Percentiles rank a stretch among this genome's conserved stretches.
Evolutionary conservation across 2,329 filamentous ascomycete genomes (phyloP).

Genomic region (Nannizziopsis barbatae): DNA sequence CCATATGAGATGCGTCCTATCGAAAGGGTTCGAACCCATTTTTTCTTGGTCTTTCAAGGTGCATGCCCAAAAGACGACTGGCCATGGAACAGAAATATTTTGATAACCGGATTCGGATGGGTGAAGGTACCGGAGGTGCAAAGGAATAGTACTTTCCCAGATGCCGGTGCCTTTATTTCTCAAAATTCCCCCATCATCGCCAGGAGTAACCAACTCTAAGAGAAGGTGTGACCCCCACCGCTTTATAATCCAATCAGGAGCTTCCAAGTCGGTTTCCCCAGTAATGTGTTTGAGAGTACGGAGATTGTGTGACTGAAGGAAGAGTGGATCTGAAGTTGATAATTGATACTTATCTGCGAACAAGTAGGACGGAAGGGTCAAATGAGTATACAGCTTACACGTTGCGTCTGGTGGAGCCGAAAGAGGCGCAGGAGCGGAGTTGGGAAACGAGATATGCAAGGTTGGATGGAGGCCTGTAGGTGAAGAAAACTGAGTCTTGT

Average conservation of each 20-base stretch:
- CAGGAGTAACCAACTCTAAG: slow-evolving; percentile 56
- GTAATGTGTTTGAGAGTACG: slow-evolving; percentile 55
- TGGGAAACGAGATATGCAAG: slow-evolving; percentile 55
- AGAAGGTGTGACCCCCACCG: slow-evolving; percentile 72
- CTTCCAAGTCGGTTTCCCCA: slow-evolving; percentile 77
- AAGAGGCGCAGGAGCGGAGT: slow-evolving; percentile 39
- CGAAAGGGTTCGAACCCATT: slow-evolving; percentile 71
- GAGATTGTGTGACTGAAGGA: slow-evolving; percentile 71
- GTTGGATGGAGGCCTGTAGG: slow-evolving; percentile 79
- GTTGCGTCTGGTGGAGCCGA: slow-evolving; percentile 37
- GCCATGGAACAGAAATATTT: slow-evolving; percentile 58
- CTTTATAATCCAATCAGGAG: slow-evolving; percentile 65
- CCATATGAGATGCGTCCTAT: slow-evolving; percentile 72
- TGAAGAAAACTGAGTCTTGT: slow-evolving; percentile 51
- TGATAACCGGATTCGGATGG: slow-evolving; percentile 48
- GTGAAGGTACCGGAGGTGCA: slow-evolving; percentile 73
- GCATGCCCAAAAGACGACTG: slow-evolving; percentile 85
- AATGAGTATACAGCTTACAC: slow-evolving; percentile 66
- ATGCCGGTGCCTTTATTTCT: not conserved
- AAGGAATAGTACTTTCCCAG: slow-evolving; percentile 49
- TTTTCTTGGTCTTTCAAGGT: slow-evolving; percentile 45
- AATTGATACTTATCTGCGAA: slow-evolving; percentile 87
- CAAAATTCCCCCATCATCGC: slow-evolving; percentile 1
- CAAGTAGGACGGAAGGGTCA: slow-evolving; percentile 68
- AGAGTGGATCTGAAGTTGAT: slow-evolving; percentile 46